Base-by-base conservation (phyloP, 2,329 filamentous ascomycete species). In the Bertia moriformis region DNA sequence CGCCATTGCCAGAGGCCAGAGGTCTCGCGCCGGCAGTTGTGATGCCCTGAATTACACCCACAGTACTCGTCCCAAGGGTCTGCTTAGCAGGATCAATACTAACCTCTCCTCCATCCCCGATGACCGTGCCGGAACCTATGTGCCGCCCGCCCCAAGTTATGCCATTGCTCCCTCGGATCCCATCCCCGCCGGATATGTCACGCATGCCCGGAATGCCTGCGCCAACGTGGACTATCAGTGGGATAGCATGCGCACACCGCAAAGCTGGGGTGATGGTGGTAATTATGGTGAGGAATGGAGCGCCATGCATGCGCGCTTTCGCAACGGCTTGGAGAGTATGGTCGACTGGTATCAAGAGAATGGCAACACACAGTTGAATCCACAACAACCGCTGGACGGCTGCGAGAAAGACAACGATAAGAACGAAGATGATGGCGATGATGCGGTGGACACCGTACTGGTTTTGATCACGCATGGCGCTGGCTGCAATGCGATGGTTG, bases 281-380 rank as follows among this genome's bases (percentile, higher is more conserved):
- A 71, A 80, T 33, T 83, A 85, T 49, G 87, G 85, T 1, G 91
- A 98, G 58, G 91, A 96, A 58, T 98, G 91, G 91, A 83, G 85
- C 19, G 69, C 77, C 3, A 96, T 98, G 91, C 91, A 98, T 58
- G 80, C 79, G 53, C 74, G 91, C 17, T 94, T 96, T 51, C 73
- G 87, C 27, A 73, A 68, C 44, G 89, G 89, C 1, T 58, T 95
- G 29, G 78, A 83, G 46, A 74, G 75, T 35, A 71, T 95, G 62
- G 65, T 95, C 12, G 71, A 81, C 42, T 96, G 87, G 84, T 98
- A 98, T 65, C 7, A 63, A 70, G 33, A 63, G 70, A 54, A 62
- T 67, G 49, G 49, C 19, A 57, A 51, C 39, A 51, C 52, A 20
- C 58, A 58, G 0, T 49, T 52, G 20, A 51, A 58, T 17, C 17